These are phyloP conservation scores for Fusarium agapanthi DNA, from an alignment of 2,329 filamentous ascomycete species.

Conservation along the genomic window DNA sequence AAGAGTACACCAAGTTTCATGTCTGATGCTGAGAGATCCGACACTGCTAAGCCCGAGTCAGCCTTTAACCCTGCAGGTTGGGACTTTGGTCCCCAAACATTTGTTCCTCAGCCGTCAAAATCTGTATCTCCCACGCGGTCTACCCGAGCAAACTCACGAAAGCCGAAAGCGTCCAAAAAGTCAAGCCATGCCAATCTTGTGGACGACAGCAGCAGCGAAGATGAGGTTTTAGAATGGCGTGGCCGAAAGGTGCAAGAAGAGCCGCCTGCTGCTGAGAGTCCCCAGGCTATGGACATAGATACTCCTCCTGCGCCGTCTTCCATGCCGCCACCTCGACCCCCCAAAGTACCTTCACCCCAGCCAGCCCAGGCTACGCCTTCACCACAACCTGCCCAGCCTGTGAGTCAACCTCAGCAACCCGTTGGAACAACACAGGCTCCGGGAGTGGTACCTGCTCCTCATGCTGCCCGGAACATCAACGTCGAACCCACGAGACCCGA, in stretches of 20 bases:
- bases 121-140: constrained; percentile 57
- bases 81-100: constrained; percentile 65
- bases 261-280: constrained; percentile 52
- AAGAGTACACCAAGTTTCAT: constrained; percentile 35
- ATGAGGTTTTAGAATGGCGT: constrained; percentile 49
- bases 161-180: constrained; percentile 66
- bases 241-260: constrained; percentile 47
- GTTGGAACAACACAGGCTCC: not conserved
- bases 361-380: constrained; percentile 11
- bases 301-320: constrained; percentile 51
- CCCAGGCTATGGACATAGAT: constrained; percentile 73
- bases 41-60: constrained; percentile 42
- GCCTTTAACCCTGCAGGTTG: constrained; percentile 63
- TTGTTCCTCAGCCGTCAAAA: constrained; percentile 56
- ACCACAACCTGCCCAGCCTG: constrained; percentile 13
- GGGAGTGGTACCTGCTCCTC: constrained; percentile 10
- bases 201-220: constrained; percentile 58
- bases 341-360: constrained; percentile 26
- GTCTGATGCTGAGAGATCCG: constrained; percentile 35
- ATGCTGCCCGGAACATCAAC: constrained; percentile 59
- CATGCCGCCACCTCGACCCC: constrained; percentile 30
- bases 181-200: constrained; percentile 57
- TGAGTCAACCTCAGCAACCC: not conserved
- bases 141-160: constrained; percentile 61
- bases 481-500: constrained; percentile 68